Base-by-base conservation (phyloP, 73 alveolate genomes). In the Blepharisma japonicum region DNA sequence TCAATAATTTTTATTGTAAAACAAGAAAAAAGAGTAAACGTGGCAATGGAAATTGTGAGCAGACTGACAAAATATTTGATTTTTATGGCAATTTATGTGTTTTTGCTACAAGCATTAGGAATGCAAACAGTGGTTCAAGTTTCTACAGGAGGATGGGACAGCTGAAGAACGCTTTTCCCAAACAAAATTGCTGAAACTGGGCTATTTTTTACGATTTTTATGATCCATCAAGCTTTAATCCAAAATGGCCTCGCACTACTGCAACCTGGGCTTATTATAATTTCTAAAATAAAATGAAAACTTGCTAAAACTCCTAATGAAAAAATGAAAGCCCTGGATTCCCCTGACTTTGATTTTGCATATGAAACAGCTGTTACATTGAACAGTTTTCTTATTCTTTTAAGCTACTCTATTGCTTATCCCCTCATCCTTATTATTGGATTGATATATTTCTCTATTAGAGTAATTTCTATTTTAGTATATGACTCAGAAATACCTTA, bases 191-290 rank as follows among this genome's bases (percentile, higher is more conserved):
- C 23, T 1, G 23, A 53, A 11, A 11, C 23, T 53, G 27, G 27
- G n/a, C 27, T 14, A 20, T 53, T 53, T 20, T 53, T 53, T 53
- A 53, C 67, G 0, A 53, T 53, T 53, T 53, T 53, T 53, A 53
- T 53, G 23, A 53, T 53, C 67, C 67, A 53, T 53, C 67, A 53
- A 53, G 67, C 67, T 20, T 53, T 53, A 14, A 14, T 53, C 27
- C n/a, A 53, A 53, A 53, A 53, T 53, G 67, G 67, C 0, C 23
- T 11, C 3, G 67, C n/a, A 14, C 67, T 53, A 14, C 23, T 53
- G 67, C 27, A 14, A 2, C 27, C 67, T 53, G n/a, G 27, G n/a
- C n/a, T 14, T 14, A 14, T 14, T 53, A 53, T 53, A 14, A 11
- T 53, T 20, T 53, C 67, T 11, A 53, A 11, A 53, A 53, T 20